Percentiles rank a stretch among this genome's conserved stretches.
These are phyloP conservation scores for Straminergon stramineum DNA, from an alignment of 225 moss, liverwort and hornwort genomes.

Conservation along the genomic window DNA sequence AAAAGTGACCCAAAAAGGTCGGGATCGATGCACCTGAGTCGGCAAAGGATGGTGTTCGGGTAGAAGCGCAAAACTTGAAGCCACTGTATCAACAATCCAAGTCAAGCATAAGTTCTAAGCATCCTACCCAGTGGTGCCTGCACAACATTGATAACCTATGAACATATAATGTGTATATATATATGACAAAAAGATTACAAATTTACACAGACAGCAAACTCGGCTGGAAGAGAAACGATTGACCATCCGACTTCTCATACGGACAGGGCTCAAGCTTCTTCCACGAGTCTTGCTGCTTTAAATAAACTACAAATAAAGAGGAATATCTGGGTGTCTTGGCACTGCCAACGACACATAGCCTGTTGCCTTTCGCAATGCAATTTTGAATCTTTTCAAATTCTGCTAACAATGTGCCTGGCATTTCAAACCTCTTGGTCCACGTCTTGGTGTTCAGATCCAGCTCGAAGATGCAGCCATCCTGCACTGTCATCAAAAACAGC, in stretches of 20 bases:
- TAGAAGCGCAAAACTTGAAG: constrained; percentile 26
- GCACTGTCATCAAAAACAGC: constrained; percentile 26
- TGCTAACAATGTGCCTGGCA: constrained; percentile 22
- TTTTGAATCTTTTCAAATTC: constrained; percentile 44
- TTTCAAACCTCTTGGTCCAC: constrained; percentile 34
- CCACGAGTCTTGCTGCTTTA: constrained; percentile 23
- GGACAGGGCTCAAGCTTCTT: constrained; percentile 38
- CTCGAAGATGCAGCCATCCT: constrained; percentile 32
- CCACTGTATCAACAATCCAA: constrained; percentile 34
- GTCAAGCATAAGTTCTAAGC: constrained; percentile 24
- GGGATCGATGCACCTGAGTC: constrained; percentile 29
- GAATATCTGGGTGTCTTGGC: constrained; percentile 26
- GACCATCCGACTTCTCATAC: constrained; percentile 21
- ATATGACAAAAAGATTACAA: constrained; percentile 8
- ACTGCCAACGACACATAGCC: constrained; percentile 31
- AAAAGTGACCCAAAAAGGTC: constrained; percentile 12
- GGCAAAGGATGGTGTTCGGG: constrained; percentile 9
- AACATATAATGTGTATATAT: neutral
- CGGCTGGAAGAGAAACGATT: constrained; percentile 43
- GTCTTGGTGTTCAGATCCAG: constrained; percentile 30
- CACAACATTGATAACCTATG: constrained; percentile 1
- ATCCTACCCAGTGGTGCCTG: neutral
- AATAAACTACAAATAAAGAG: constrained; percentile 25
- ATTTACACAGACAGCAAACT: constrained; percentile 36
- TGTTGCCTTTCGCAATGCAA: constrained; percentile 36